A percentile compares a stretch with the other conserved stretches of the same genome.
Conservation (phyloP, 805 yeast genomes). For the Saccharomycopsis guyanensis region DNA sequence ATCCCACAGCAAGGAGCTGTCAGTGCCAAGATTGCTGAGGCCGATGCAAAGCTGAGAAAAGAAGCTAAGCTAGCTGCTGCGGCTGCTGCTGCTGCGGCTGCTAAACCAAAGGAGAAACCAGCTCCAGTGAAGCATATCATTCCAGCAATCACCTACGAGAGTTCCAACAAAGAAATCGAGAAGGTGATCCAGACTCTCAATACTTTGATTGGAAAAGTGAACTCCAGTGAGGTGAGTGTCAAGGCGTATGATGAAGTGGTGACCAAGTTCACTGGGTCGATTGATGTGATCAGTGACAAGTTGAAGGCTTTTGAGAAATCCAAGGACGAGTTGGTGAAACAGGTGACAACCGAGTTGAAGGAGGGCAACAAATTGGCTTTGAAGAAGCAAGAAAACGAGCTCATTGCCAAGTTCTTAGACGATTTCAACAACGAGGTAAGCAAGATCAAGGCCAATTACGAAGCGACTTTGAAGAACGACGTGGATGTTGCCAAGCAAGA, state of each 20-base stretch:
- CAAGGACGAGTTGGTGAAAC: constrained; percentile 11
- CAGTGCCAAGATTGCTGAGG: constrained; percentile 26
- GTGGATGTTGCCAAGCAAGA: constrained; percentile 59
- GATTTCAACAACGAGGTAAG: constrained; percentile 58
- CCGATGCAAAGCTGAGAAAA: neutral
- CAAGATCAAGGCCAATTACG: constrained; percentile 52
- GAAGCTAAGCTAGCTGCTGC: too few species aligned
- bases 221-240: constrained; percentile 22
- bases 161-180: neutral
- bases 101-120: constrained; percentile 3
- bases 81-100: too few species aligned
- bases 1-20: constrained; percentile 35
- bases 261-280: constrained; percentile 22
- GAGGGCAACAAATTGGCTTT: constrained; percentile 27
- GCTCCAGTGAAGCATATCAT: neutral
- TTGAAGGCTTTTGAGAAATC: constrained; percentile 17
- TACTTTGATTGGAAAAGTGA: constrained; percentile 22
- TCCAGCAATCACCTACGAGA: neutral
- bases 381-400: constrained; percentile 41
- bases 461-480: constrained; percentile 51
- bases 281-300: constrained; percentile 22
- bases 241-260: constrained; percentile 20
- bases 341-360: constrained; percentile 22
- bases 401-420: constrained; percentile 49
- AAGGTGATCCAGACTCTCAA: constrained; percentile 22